Conservation (phyloP, 1,139 yeast genomes). For the Yamadazyma siamensis region DNA sequence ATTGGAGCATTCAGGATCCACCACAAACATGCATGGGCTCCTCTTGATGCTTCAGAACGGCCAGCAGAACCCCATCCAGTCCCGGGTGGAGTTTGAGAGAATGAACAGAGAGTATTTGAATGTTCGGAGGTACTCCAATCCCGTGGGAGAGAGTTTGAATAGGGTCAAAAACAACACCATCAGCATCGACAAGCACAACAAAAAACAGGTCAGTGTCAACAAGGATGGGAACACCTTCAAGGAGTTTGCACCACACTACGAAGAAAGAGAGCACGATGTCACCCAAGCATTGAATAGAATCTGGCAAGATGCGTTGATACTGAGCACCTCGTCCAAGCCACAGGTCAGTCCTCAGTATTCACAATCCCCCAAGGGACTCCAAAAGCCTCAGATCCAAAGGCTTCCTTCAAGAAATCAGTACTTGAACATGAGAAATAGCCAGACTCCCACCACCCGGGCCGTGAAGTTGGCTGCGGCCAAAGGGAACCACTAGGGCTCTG, state of each 20-base stretch:
- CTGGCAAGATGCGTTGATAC: conserved; percentile 43
- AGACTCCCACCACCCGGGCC: conserved; percentile 36
- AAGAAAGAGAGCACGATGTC: conserved; percentile 32
- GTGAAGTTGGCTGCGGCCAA: conserved; percentile 24
- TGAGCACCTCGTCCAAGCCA: conserved; percentile 13
- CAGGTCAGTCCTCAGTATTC: conserved; percentile 5
- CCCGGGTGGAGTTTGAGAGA: conserved; percentile 72
- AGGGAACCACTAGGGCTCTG: background rate
- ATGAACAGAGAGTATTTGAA: conserved; percentile 70
- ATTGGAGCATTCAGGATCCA: conserved; percentile 11
- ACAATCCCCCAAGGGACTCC: conserved; percentile 15
- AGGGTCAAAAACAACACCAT: conserved; percentile 32
- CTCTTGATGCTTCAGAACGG: conserved; percentile 31
- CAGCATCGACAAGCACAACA: conserved; percentile 15
- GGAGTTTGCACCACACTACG: conserved; percentile 32
- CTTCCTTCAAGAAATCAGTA: conserved; percentile 23
- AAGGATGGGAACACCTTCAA: conserved; percentile 29
- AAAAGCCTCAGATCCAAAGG: conserved; percentile 25
- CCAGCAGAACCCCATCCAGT: conserved; percentile 51
- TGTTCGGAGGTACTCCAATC: conserved; percentile 66
- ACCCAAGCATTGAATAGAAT: conserved; percentile 24
- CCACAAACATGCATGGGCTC: conserved; percentile 28
- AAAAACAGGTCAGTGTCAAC: conserved; percentile 10
- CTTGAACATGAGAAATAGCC: conserved; percentile 20
- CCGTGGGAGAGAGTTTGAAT: conserved; percentile 59